A percentile compares a stretch with the other conserved stretches of the same genome.
phyloP scores from a whole-genome alignment of 2,329 filamentous ascomycete species.

The Dothiorella sarmentorum region DNA sequence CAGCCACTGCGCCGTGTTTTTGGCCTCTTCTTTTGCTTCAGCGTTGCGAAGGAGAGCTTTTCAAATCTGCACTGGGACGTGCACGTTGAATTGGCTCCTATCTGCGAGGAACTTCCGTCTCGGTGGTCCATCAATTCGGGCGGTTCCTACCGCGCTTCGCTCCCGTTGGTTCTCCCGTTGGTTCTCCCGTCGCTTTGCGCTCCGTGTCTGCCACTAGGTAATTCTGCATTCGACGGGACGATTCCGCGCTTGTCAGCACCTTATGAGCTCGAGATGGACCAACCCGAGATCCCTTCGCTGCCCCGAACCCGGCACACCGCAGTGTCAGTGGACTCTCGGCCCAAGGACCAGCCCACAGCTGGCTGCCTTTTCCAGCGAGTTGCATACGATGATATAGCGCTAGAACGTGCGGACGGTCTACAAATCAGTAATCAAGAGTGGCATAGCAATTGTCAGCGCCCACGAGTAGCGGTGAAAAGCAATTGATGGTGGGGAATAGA shows the following conservation, averaged over 20 bases:
- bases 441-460: neutral
- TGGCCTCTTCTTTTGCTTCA: neutral
- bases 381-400: neutral
- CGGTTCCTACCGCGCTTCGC: neutral
- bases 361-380: neutral
- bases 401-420: neutral
- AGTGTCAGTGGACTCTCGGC: neutral
- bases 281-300: neutral
- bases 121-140: neutral
- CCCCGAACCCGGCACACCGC: neutral
- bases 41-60: neutral
- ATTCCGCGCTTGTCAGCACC: neutral
- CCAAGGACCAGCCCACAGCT: neutral
- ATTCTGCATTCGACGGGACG: constrained; percentile 1
- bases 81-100: neutral
- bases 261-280: neutral
- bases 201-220: no score
- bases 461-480: neutral
- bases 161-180: no score
- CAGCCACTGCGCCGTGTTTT: neutral
- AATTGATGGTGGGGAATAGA: neutral
- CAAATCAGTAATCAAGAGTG: neutral
- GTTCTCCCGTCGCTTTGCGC: neutral
- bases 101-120: neutral
- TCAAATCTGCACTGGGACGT: neutral